These are phyloP conservation scores for Phoenix roebelenii DNA, from an alignment of 176 grass and related monocot genomes.

Conservation along the genomic window DNA sequence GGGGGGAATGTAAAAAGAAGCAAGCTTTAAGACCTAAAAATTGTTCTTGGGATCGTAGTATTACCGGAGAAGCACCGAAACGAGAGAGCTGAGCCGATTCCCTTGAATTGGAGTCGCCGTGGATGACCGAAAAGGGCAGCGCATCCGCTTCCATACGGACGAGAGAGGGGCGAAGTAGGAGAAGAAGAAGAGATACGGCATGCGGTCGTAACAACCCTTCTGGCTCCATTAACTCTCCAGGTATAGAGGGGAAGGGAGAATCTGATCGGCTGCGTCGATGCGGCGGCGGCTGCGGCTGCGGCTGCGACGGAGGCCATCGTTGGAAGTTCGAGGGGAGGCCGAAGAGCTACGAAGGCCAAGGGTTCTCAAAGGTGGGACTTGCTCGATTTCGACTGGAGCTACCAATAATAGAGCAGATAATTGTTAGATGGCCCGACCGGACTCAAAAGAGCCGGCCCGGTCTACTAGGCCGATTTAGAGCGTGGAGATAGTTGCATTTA, in stretches of 20 bases:
- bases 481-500: no score
- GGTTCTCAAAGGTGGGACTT: no score
- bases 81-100: slow-evolving; percentile 10
- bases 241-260: neutral
- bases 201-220: neutral
- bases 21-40: neutral
- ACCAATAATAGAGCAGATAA: no score
- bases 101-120: neutral
- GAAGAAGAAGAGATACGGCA: neutral
- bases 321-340: no score
- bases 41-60: neutral
- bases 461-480: no score
- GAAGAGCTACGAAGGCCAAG: no score
- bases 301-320: slow-evolving; percentile 4
- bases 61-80: slow-evolving; percentile 50
- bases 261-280: neutral
- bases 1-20: neutral
- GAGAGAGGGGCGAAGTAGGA: neutral
- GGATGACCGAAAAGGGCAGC: neutral
- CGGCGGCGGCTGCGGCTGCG: slow-evolving; percentile 35
- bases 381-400: no score
- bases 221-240: neutral
- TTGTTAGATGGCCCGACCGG: no score
- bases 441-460: no score
- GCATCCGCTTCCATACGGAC: slow-evolving; percentile 1